A percentile compares a stretch with the other conserved stretches of the same genome.
phyloP scores from a whole-genome alignment of 139 green algal genomes.

The Spirogloea muscicola region DNA sequence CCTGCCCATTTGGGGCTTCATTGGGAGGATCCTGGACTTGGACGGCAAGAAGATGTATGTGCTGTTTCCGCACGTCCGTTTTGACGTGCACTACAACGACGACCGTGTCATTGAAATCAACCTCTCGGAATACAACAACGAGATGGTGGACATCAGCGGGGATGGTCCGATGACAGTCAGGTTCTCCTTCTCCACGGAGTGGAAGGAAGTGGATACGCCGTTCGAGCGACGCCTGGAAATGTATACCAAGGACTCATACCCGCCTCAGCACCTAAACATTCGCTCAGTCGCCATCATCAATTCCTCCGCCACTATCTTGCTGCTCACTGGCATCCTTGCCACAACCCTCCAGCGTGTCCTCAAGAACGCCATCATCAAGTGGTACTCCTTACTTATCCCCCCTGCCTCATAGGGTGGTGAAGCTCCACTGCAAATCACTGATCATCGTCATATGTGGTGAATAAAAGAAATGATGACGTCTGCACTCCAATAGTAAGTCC shows the following conservation, averaged over 20 bases:
- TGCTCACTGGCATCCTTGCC: constrained; percentile 57
- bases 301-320: constrained; percentile 56
- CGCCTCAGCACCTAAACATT: constrained; percentile 60
- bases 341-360: constrained; percentile 60
- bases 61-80: constrained; percentile 59
- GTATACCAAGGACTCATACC: constrained; percentile 55
- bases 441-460: no score
- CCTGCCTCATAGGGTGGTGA: no score
- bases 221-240: constrained; percentile 58
- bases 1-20: constrained; percentile 91
- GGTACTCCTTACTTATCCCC: constrained; percentile 9
- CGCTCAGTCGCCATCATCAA: constrained; percentile 65
- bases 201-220: constrained; percentile 49
- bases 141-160: constrained; percentile 56
- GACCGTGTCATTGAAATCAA: constrained; percentile 73
- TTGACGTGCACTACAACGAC: constrained; percentile 61
- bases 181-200: constrained; percentile 56
- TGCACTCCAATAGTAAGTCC: no score
- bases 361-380: constrained; percentile 64
- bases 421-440: no score
- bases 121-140: constrained; percentile 66
- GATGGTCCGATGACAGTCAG: constrained; percentile 38
- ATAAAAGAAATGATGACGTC: no score
- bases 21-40: constrained; percentile 47
- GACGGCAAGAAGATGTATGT: constrained; percentile 38